Base-by-base conservation (phyloP, 352 stramenopile genomes). In the Phytopythium cucurbitacearum region DNA sequence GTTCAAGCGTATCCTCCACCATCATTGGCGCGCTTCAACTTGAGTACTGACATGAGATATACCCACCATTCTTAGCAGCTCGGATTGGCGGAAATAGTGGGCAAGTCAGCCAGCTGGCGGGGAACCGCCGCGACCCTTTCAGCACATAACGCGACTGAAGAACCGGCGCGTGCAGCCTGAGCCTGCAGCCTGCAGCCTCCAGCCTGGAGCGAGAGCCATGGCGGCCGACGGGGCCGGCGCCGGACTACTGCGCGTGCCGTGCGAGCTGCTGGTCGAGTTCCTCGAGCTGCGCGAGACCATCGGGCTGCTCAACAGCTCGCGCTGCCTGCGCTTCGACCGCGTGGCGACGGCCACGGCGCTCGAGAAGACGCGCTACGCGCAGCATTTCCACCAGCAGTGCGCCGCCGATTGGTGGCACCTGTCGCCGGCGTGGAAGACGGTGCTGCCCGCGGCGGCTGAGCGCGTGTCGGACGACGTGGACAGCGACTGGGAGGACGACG, bases 381-480 rank as follows among this genome's bases (percentile, higher is more conserved):
- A 80, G 42, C 72, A 83, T 47, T 83, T 83, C 51, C 62, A 79
- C 51, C 60, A 80, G 40, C 67, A 75, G 53, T 83, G 72, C 42
- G 67, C 69, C 5, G 72, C 72, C 12, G 72, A 83, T 49, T 83
- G 72, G 72, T 83, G 72, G 72, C 67, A 80, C 45, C 52, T 73
- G 5, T 77, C 69, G 44, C 69, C 67, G 9, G 52, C 64, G 4
- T 83, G 69, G 72, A 68, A 65, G n/a, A 51, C 57, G 12, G 16
- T 44, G 7, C 15, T 37, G 9, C 34, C 36, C 6, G n/a, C 37
- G 1, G 12, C 38, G 9, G 51, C 40, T 56, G 64, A 71, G 39
- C 64, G 62, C 8, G 32, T 70, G n/a, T 59, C 42, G n/a, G 60
- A 68, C 48, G 60, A 64, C 28, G 56, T 59, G 37, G 63, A 69